Conservation (phyloP, 768 basidiomycete genomes). For the Mycena crocata region DNA sequence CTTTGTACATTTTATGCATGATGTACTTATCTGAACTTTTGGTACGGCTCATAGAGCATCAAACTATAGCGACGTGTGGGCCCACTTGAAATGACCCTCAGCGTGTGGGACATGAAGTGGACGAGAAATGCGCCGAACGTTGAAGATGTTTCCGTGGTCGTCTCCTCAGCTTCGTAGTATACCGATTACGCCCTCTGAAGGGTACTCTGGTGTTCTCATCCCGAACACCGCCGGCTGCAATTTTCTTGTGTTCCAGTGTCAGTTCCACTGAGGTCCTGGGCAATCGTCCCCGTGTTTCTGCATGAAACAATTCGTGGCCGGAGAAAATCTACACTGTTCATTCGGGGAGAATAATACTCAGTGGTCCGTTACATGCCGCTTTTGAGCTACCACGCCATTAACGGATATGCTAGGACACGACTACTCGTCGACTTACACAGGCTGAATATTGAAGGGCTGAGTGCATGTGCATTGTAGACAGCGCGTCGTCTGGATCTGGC, state of each 20-base stretch:
- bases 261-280: constrained; percentile 87
- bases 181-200: constrained; percentile 59
- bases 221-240: constrained; percentile 96
- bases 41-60: constrained; percentile 79
- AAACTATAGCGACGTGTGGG: constrained; percentile 89
- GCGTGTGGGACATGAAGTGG: constrained; percentile 92
- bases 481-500: constrained; percentile 81
- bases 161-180: constrained; percentile 83
- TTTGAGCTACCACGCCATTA: constrained; percentile 4
- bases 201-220: constrained; percentile 84
- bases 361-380: constrained; percentile 42
- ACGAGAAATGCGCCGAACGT: constrained; percentile 89
- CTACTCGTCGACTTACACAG: constrained; percentile 73
- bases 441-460: constrained; percentile 92
- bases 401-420: constrained; percentile 52
- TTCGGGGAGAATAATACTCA: constrained; percentile 80
- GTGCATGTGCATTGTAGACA: constrained; percentile 93
- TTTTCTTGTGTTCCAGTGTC: constrained; percentile 88
- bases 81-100: constrained; percentile 91
- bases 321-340: constrained; percentile 99
- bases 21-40: constrained; percentile 90
- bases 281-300: constrained; percentile 85
- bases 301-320: constrained; percentile 95
- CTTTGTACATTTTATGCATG: constrained; percentile 80
- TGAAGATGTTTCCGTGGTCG: constrained; percentile 88